Evolutionary conservation across 768 basidiomycete species (phyloP).

Genomic region (Tricholomella constricta): DNA sequence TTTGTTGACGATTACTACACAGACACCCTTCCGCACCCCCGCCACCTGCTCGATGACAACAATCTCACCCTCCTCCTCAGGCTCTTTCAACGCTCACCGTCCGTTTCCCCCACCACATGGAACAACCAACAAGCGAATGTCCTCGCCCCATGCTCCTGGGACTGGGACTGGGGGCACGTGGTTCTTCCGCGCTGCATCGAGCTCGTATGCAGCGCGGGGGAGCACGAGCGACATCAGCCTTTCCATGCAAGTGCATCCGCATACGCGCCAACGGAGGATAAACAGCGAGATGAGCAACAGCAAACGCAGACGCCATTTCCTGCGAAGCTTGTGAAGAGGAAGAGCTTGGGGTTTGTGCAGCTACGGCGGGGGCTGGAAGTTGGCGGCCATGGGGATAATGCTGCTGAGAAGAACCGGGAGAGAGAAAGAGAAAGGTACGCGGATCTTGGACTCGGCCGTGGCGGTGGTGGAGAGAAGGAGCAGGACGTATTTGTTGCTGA

Average conservation of each 20-base stretch:
- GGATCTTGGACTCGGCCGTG: conserved; percentile 14
- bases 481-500: background rate
- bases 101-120: background rate
- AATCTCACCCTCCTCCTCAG: conserved; percentile 14
- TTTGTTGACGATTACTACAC: background rate
- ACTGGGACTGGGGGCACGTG: conserved; percentile 20
- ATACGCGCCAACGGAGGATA: conserved; percentile 10
- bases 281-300: conserved; percentile 1
- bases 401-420: conserved; percentile 14
- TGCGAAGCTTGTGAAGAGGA: conserved; percentile 43
- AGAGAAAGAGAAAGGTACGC: conserved; percentile 19
- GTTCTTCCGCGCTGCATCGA: conserved; percentile 35
- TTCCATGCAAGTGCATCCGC: conserved; percentile 2
- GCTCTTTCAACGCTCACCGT: conserved; percentile 9
- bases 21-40: background rate
- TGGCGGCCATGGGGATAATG: conserved; percentile 23
- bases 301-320: conserved; percentile 23
- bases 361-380: conserved; percentile 31
- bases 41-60: background rate
- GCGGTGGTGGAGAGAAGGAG: conserved; percentile 1
- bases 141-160: background rate
- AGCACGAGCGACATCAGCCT: conserved; percentile 15
- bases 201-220: conserved; percentile 1
- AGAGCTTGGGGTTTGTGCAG: conserved; percentile 47
- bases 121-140: conserved; percentile 4